phyloP scores from a whole-genome alignment of 768 basidiomycete genomes.

The Hygrophorus russula region DNA sequence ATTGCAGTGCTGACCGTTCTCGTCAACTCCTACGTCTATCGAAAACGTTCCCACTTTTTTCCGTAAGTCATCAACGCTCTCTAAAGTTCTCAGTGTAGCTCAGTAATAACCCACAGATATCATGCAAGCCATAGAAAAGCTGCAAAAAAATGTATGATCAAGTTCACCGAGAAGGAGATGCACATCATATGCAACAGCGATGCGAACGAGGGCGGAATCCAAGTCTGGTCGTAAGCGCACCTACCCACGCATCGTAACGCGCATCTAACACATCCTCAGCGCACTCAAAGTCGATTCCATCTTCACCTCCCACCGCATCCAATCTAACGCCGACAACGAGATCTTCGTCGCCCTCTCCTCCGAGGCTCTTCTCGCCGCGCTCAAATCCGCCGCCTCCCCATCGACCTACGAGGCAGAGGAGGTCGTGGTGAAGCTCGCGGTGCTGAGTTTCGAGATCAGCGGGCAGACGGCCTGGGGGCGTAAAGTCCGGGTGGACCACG shows the following conservation, averaged over 20 bases:
- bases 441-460: constrained; percentile 67
- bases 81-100: background rate
- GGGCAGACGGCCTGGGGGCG: constrained; percentile 55
- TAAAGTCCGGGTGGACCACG: constrained; percentile 58
- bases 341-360: constrained; percentile 66
- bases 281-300: constrained; percentile 57
- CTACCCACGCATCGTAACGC: background rate
- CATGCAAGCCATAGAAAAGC: constrained; percentile 71
- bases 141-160: constrained; percentile 80
- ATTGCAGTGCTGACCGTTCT: constrained; percentile 41
- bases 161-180: constrained; percentile 63
- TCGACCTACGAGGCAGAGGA: constrained; percentile 47
- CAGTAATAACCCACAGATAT: constrained; percentile 37
- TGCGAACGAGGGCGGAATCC: constrained; percentile 75
- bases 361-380: constrained; percentile 64
- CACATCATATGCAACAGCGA: constrained; percentile 80
- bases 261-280: constrained; percentile 17
- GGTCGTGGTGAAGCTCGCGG: constrained; percentile 71
- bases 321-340: constrained; percentile 75
- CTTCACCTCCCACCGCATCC: constrained; percentile 72
- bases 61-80: constrained; percentile 21
- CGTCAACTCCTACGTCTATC: constrained; percentile 81
- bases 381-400: constrained; percentile 51
- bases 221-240: constrained; percentile 59
- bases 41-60: constrained; percentile 48